Evolutionary conservation across 306 rosid species (phyloP).

Genomic region (Pyrus pyrifolia): DNA sequence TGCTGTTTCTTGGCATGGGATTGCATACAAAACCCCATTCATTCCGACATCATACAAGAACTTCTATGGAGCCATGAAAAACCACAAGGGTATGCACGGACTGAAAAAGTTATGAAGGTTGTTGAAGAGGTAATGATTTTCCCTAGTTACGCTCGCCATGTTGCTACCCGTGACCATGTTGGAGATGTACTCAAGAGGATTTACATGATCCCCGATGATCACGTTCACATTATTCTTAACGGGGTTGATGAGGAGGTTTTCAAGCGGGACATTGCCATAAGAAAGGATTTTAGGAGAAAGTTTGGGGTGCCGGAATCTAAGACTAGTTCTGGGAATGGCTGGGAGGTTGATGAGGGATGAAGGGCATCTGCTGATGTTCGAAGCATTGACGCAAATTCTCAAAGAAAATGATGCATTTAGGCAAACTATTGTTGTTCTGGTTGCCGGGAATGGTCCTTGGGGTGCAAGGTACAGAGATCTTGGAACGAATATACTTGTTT

Average conservation of each 20-base stretch:
- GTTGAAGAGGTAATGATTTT: slow-evolving; percentile 54
- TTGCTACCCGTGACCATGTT: slow-evolving; percentile 68
- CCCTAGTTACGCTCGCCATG: slow-evolving; percentile 55
- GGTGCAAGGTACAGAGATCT: slow-evolving; percentile 49
- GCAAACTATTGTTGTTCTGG: slow-evolving; percentile 39
- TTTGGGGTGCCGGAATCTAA: slow-evolving; percentile 33
- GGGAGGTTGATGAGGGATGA: slow-evolving; percentile 74
- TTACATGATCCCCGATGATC: slow-evolving; percentile 62
- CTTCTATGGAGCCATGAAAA: slow-evolving; percentile 36
- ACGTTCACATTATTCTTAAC: slow-evolving; percentile 63
- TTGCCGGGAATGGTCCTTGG: slow-evolving; percentile 86
- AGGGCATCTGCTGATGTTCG: slow-evolving; percentile 67
- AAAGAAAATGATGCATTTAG: slow-evolving; percentile 36
- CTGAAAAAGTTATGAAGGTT: slow-evolving; percentile 45
- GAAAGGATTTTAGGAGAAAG: slow-evolving; percentile 31
- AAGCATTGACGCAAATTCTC: slow-evolving; percentile 43
- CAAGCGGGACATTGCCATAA: slow-evolving; percentile 41
- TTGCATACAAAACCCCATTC: slow-evolving; percentile 40
- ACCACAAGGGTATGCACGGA: slow-evolving; percentile 30
- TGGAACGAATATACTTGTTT: slow-evolving; percentile 41
- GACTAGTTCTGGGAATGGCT: slow-evolving; percentile 54
- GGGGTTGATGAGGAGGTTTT: slow-evolving; percentile 60
- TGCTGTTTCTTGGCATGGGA: slow-evolving; percentile 69
- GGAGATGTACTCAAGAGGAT: slow-evolving; percentile 65
- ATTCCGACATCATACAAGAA: slow-evolving; percentile 37